Conservation (phyloP, 345 rosid genomes). For the Syzygium jambos region DNA sequence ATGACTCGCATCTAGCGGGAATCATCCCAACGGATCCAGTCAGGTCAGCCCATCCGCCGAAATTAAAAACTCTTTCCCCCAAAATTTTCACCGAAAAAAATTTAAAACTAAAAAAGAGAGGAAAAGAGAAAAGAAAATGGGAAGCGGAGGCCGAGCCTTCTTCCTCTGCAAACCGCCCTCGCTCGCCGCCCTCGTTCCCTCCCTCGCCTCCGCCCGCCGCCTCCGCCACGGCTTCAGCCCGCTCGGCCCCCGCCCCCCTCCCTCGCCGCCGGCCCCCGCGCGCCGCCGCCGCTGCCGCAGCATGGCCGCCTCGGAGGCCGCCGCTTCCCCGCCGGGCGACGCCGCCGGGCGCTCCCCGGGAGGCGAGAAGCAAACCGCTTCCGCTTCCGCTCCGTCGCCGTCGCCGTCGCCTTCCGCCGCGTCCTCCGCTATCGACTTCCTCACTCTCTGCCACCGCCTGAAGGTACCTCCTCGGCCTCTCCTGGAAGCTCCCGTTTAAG, state of each 20-base stretch:
- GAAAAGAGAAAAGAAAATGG: constrained; percentile 8
- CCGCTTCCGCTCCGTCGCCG: neutral
- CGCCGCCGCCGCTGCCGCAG: neutral
- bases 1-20: neutral
- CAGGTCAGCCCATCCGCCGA: neutral
- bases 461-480: constrained; percentile 36
- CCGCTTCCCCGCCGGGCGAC: constrained; percentile 10
- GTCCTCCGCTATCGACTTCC: constrained; percentile 78
- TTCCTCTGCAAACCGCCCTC: constrained; percentile 36
- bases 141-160: constrained; percentile 34
- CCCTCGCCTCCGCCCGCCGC: constrained; percentile 7
- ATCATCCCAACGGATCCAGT: neutral
- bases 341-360: constrained; percentile 38
- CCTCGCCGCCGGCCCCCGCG: neutral
- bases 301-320: neutral
- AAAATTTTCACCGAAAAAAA: too few relatives aligned
- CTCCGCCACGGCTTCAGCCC: constrained; percentile 3
- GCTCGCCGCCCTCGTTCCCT: constrained; percentile 25
- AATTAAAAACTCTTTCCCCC: neutral
- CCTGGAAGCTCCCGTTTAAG: neutral
- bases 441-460: constrained; percentile 84
- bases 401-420: constrained; percentile 37
- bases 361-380: constrained; percentile 10
- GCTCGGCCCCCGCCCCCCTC: neutral
- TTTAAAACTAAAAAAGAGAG: neutral